These are phyloP conservation scores for Dothiorella sarmentorum DNA, from an alignment of 2,329 filamentous ascomycete genomes.

Conservation along the genomic window DNA sequence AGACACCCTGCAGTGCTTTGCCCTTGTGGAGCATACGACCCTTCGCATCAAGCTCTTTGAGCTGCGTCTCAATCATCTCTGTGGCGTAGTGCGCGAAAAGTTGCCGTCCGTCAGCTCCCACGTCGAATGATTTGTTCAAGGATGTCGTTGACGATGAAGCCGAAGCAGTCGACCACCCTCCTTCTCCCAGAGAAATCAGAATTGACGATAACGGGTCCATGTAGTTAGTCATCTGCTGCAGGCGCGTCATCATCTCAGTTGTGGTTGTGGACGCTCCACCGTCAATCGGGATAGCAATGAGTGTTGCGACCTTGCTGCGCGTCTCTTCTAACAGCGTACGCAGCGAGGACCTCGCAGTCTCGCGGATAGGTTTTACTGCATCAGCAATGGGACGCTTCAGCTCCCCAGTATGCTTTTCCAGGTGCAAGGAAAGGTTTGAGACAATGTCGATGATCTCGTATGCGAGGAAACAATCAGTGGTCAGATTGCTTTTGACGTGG, in stretches of 20 bases:
- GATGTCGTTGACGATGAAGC: constrained; percentile 59
- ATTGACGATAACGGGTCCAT: constrained; percentile 82
- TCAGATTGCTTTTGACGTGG: constrained; percentile 81
- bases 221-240: constrained; percentile 85
- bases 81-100: constrained; percentile 87
- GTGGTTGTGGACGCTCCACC: constrained; percentile 76
- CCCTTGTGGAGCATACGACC: constrained; percentile 69
- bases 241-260: constrained; percentile 76
- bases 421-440: constrained; percentile 69
- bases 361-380: constrained; percentile 81
- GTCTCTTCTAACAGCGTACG: constrained; percentile 81
- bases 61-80: constrained; percentile 80
- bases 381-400: constrained; percentile 80
- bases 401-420: constrained; percentile 81
- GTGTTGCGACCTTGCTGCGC: constrained; percentile 61
- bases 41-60: constrained; percentile 72
- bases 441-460: constrained; percentile 95
- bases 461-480: constrained; percentile 89
- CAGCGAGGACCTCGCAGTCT: constrained; percentile 85
- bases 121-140: constrained; percentile 69
- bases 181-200: constrained; percentile 87
- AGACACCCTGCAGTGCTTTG: constrained; percentile 79
- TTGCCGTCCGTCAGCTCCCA: constrained; percentile 81
- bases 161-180: constrained; percentile 66
- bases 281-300: constrained; percentile 71